Percentiles rank a stretch among this genome's conserved stretches.
Conservation (phyloP, 192 early-diverging fungal species). For the Rhizophagus prolifer region DNA sequence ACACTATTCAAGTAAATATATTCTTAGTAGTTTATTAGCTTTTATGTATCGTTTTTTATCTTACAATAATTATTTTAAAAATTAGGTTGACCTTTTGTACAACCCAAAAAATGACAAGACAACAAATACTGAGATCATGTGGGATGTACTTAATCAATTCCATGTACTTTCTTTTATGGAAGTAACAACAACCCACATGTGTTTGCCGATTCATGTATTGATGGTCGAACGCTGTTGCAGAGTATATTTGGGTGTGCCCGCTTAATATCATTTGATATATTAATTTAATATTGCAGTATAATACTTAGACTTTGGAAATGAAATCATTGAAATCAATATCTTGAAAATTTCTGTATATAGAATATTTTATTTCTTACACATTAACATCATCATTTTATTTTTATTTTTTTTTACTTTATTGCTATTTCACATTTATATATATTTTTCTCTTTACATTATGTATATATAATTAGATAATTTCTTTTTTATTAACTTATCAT, state of each 20-base stretch:
- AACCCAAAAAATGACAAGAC: not conserved
- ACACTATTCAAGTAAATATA: constrained; percentile 16
- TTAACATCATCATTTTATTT: not conserved
- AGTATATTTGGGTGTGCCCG: not conserved
- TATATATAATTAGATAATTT: too few species aligned
- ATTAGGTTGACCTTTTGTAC: not conserved
- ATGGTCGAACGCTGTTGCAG: not conserved
- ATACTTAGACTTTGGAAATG: too few species aligned
- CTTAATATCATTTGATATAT: not conserved
- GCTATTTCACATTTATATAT: too few species aligned
- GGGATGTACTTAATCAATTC: constrained; percentile 14
- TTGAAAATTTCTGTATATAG: not conserved
- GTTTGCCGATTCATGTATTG: constrained; percentile 2
- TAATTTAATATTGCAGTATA: too few species aligned
- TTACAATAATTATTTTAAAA: too few species aligned
- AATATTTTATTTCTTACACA: not conserved
- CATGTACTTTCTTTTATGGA: constrained; percentile 15
- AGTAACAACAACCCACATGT: not conserved
- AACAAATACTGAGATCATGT: not conserved
- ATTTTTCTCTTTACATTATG: too few species aligned
- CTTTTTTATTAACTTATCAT: too few species aligned
- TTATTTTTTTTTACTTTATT: not conserved
- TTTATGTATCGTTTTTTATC: too few species aligned
- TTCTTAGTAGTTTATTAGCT: not conserved
- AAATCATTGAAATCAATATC: not conserved